These are phyloP conservation scores for Abelmoschus esculentus DNA, from an alignment of 345 rosid genomes.

Conservation along the genomic window DNA sequence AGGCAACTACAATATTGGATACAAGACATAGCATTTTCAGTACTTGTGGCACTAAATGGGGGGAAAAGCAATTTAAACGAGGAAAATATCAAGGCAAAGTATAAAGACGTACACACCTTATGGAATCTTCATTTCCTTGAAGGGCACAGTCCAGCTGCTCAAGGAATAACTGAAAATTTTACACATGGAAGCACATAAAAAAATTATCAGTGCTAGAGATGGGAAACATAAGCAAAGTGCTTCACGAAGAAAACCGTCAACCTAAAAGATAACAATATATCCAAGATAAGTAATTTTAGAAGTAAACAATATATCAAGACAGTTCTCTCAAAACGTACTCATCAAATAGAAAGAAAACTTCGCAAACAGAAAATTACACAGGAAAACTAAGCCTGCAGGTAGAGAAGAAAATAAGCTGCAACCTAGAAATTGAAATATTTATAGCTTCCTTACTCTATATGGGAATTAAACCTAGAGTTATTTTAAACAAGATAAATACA, in stretches of 20 bases:
- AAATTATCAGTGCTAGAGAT: background rate
- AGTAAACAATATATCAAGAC: background rate
- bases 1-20: background rate
- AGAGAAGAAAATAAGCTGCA: background rate
- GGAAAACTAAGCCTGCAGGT: background rate
- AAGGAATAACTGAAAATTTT: constrained; percentile 65
- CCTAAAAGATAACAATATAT: background rate
- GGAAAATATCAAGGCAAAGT: background rate
- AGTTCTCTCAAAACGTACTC: background rate
- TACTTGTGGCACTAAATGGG: background rate
- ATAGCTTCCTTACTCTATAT: background rate
- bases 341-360: constrained; percentile 4
- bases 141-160: constrained; percentile 86
- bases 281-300: background rate
- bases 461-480: background rate
- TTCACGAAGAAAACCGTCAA: background rate
- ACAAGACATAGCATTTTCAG: background rate
- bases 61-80: background rate
- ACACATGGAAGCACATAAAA: background rate
- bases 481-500: background rate
- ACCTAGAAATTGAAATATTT: background rate
- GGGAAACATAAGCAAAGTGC: background rate
- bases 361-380: background rate
- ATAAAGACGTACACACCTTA: constrained; percentile 39
- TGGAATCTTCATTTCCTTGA: constrained; percentile 67